Percentiles rank a stretch among this genome's conserved stretches.
Evolutionary conservation across 73 alveolate species (phyloP).

Genomic region (Tetrahymena malaccensis): DNA sequence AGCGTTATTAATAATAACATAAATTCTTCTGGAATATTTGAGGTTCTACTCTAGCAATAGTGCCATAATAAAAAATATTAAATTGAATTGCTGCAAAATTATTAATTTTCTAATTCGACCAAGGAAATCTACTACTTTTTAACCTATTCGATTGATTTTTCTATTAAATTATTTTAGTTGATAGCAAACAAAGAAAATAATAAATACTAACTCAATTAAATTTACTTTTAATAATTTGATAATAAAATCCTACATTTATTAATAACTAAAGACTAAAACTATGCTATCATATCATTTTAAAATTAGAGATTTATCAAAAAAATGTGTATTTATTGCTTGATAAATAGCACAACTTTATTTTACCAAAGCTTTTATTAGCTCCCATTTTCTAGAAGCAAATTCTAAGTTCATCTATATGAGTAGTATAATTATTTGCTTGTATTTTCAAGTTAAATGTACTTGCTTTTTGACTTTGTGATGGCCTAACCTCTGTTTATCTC

Average conservation of each 20-base stretch:
- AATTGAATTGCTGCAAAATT: background rate
- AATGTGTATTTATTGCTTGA: background rate
- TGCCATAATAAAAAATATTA: background rate
- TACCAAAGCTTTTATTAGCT: background rate
- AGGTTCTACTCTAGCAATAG: background rate
- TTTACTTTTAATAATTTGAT: background rate
- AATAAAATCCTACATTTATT: background rate
- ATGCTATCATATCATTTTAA: background rate
- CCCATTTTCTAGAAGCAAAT: background rate
- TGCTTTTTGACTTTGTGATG: background rate
- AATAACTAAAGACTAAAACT: background rate
- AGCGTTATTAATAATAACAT: background rate
- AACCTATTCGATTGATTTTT: background rate
- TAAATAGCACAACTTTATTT: background rate
- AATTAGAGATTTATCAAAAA: background rate
- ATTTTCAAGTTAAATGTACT: background rate
- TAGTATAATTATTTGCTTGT: background rate
- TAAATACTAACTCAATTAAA: background rate
- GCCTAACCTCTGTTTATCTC: background rate
- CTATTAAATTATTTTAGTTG: background rate
- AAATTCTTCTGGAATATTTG: background rate
- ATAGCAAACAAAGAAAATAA: background rate
- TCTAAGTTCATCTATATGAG: background rate
- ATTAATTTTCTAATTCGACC: background rate
- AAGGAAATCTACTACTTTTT: background rate